Evolutionary conservation across 768 basidiomycete species (phyloP), one percentile per base, ranked within the genome.

Genomic region (Tricholoma flavovirens): DNA sequence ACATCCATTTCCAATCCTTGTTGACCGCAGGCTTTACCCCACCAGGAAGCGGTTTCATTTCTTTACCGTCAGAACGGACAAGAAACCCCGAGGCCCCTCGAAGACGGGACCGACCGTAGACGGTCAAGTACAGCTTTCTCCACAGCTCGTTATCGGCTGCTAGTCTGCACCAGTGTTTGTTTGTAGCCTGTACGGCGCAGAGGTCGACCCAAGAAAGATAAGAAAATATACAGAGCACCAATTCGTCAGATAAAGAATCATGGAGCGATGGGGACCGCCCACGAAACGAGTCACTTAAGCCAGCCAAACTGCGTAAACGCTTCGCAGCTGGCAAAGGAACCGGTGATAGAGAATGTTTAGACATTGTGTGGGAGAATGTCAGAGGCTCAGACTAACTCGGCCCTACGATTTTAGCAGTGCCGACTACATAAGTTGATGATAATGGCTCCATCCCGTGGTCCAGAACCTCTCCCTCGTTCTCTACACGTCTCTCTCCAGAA

Each of bases 1-100:
- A 91, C 88, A 91, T 90, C 81, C 82, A 87, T 69, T 88, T 90
- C 89, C 89, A 92, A 64, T 89, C 83, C 65, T 77, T 81, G 46
- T 70, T 56, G 29, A 73, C 66, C 17, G 74, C 71, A 29, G 64
- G 62, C 56, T 71, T 59, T 4, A 73, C 79, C 66, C 84, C 70
- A 24, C 75, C 76, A 10, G 87, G 88, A 26, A 91, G 71, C 2
- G 79, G 74, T 62, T 75, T 83, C 21, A 84, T 69, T 65, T 83
- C 77, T 56, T 83, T 74, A 4, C 83, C 83, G 63, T 88, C 83
- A 5, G 70, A 68, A 49, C 81, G 73, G 8, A 74, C 74, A 56
- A 81, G 69, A 62, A 83, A 84, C 7, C 88, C 90, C 57, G 77
- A 79, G 5, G 77, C 78, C 12, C 90, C 89, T 42, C 89, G 76